Conservation (phyloP, 1,284 basidiomycete species). For the Rhodotorula sp. region DNA sequence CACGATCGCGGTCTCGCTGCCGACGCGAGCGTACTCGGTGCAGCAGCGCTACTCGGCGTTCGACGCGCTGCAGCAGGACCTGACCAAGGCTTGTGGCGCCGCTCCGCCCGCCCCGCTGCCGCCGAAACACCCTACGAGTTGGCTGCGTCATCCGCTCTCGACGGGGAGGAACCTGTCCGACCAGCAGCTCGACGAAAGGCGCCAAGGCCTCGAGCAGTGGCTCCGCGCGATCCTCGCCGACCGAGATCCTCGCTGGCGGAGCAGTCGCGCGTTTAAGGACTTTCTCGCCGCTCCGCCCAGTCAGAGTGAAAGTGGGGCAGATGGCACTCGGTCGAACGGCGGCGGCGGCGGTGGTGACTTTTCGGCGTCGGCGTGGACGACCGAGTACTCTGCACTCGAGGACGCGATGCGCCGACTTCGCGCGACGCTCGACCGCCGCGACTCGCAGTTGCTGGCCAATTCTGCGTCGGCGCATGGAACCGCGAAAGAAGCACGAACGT, state of each 20-base stretch:
- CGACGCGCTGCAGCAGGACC: slow-evolving; percentile 67
- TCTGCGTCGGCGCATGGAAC: slow-evolving; percentile 73
- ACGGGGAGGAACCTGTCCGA: slow-evolving; percentile 10
- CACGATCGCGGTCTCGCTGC: slow-evolving; percentile 72
- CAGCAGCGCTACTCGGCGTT: slow-evolving; percentile 93
- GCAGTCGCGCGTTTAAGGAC: slow-evolving; percentile 71
- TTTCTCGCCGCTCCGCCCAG: slow-evolving; percentile 74
- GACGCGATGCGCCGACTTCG: slow-evolving; percentile 73
- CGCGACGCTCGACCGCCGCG: slow-evolving; percentile 78
- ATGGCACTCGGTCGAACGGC: slow-evolving; percentile 29
- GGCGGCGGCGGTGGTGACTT: slow-evolving; percentile 50
- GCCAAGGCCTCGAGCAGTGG: slow-evolving; percentile 74
- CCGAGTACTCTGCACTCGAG: slow-evolving; percentile 74
- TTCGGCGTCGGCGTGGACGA: slow-evolving; percentile 75
- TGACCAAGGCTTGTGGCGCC: slow-evolving; percentile 49
- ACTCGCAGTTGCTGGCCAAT: slow-evolving; percentile 70
- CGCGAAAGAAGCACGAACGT: slow-evolving; percentile 78
- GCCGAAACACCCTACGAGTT: slow-evolving; percentile 23
- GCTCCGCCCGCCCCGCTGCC: slow-evolving; percentile 35
- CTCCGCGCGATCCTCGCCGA: slow-evolving; percentile 77
- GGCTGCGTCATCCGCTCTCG: slow-evolving; percentile 17
- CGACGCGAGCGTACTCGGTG: slow-evolving; percentile 86
- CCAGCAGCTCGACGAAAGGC: slow-evolving; percentile 64
- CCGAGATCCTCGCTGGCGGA: slow-evolving; percentile 78
- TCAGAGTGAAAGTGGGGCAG: neutral